These are phyloP conservation scores for Uronychia setigera DNA, from an alignment of 73 alveolate genomes.

Conservation along the genomic window DNA sequence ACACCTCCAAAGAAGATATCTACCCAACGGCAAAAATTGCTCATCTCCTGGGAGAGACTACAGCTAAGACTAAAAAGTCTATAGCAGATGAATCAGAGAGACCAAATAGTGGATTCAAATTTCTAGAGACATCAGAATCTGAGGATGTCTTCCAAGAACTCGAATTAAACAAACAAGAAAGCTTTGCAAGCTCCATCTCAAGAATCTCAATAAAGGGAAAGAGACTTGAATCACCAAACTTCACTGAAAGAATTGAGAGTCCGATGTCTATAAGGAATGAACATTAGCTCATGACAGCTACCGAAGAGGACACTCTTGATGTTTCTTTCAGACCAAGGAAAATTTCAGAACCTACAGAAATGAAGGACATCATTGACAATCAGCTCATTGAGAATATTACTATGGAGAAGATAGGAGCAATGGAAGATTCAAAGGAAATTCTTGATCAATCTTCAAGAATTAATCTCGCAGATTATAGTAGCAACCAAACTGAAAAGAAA, in stretches of 20 bases:
- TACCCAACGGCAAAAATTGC: background rate
- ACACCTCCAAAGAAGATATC: background rate
- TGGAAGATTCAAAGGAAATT: background rate
- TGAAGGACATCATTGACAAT: background rate
- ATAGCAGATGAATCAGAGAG: background rate
- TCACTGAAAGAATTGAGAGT: background rate
- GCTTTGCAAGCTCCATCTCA: background rate
- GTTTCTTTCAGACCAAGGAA: background rate
- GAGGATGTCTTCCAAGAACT: background rate
- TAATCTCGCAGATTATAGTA: too few species aligned
- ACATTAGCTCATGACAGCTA: background rate
- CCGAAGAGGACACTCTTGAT: background rate
- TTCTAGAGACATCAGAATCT: background rate
- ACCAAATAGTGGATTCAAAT: background rate
- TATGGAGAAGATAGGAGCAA: background rate
- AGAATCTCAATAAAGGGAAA: too few species aligned
- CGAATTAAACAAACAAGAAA: background rate
- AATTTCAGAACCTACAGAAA: background rate
- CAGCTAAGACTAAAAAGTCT: background rate
- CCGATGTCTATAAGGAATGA: too few species aligned
- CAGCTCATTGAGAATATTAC: background rate
- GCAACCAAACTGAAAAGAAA: too few species aligned
- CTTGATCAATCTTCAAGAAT: too few species aligned
- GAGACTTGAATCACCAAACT: background rate
- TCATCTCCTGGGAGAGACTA: background rate